Evolutionary conservation across 139 green algal genomes (phyloP), one percentile per base, ranked within the genome.

Genomic region (Micractinium sp.): DNA sequence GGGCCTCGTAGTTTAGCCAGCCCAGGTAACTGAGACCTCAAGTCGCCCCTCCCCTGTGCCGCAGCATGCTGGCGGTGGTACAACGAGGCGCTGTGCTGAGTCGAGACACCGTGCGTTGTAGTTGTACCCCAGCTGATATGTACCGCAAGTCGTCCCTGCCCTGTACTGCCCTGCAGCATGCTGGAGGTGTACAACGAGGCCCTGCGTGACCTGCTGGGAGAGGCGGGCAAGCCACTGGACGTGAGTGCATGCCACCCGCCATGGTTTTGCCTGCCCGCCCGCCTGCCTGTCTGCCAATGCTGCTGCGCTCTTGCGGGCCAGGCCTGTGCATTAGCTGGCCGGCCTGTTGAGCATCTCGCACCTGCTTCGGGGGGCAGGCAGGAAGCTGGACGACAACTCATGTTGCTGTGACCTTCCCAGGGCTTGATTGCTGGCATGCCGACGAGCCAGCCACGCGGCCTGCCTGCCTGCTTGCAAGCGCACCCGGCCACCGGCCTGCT

Each of bases 161-260:
- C 36, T 33, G 25, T 5, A 2, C n/a, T 85, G 76, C 7, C 60
- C 25, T 73, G 82, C 35, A 89, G 88, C 88, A 94, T 97, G 92
- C 78, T 96, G 71, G 94, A 97, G 88, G 92, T 97, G 23, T 96
- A 97, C 93, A 96, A 96, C 85, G 95, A 97, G 31, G 80, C 90
- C 7, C 86, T 97, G 23, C 89, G 92, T 13, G 94, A 96, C 88
- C 91, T 97, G 90, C 90, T 97, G 63, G 39, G 36, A 63, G 92
- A 87, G 33, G 69, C 82, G 7, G 35, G 39, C 47, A 90, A 86
- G 60, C 63, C 35, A 31, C n/a, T 89, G 87, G 79, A 79, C 27
- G 81, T 81, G 89, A 63, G 69, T 27, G 14, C 20, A 67, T n/a
- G 7, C 20, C 22, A n/a, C 63, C 23, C 16, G 14, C n/a, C n/a